Base-by-base conservation (phyloP, 768 basidiomycete species). In the Agaricus subrufescens region DNA sequence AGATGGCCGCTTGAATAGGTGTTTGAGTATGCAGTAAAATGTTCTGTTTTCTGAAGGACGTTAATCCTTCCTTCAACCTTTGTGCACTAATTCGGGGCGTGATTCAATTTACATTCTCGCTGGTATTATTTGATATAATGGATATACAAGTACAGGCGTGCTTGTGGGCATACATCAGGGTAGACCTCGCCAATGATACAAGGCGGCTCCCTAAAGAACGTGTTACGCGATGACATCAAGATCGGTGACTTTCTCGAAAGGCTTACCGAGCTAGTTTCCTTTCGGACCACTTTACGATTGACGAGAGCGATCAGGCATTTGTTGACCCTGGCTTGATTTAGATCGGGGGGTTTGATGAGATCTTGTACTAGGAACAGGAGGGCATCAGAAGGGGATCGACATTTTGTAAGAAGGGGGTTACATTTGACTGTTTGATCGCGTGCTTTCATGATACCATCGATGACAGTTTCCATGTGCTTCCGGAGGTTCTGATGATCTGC, bases 261-360 rank as follows among this genome's bases (percentile, higher is more conserved):
- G 5, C 83, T 49, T 56, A 86, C 85, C 2, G 84, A 80, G 48
- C 73, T 74, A 48, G 77, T 89, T 43, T 89, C 85, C 69, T 94
- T 95, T 54, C 74, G 76, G 0, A 94, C 89, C 19, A 91, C 79
- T 66, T 95, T 96, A 48, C 91, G 80, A 65, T 87, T 88, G 3
- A 95, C 93, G 6, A 98, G 75, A 1, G 93, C 91, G 51, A 98
- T 93, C 38, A 98, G 76, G 62, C 93, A 96, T 67, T 93, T 95
- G 69, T 97, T 96, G 42, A 93, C 94, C 43, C 90, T 80, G 7
- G 93, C 89, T 73, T 96, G 94, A 51, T 86, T 91, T 38, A 96
- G 79, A 60, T 93, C 90, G 0, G 92, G 91, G 2, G 85, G 85
- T 42, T 76, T 78, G 62, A 94, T 80, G 53, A 95, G 77, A 54